Evolutionary conservation across 2,329 filamentous ascomycete genomes (phyloP).

Genomic region (Huntiella bhutanensis): DNA sequence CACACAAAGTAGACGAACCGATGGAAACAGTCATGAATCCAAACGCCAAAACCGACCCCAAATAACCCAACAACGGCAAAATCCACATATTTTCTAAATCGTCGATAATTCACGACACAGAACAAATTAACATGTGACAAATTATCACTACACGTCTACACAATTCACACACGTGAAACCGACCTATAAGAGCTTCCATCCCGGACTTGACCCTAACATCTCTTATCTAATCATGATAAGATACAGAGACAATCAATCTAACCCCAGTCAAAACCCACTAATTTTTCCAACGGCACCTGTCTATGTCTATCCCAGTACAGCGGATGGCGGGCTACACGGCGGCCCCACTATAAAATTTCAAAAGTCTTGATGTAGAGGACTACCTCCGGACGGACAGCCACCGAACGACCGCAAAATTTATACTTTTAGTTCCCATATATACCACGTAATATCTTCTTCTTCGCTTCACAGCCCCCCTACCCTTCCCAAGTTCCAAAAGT

Average conservation of each 20-base stretch:
- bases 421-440: neutral
- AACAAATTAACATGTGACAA: conserved; percentile 4
- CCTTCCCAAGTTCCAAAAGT: neutral
- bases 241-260: neutral
- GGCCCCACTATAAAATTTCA: conserved; percentile 1
- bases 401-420: no score
- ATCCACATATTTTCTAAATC: conserved; percentile 59
- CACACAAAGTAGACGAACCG: conserved; percentile 29
- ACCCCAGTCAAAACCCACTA: no score
- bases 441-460: neutral
- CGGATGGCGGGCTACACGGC: neutral
- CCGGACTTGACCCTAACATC: neutral
- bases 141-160: neutral
- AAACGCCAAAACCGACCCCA: conserved; percentile 76
- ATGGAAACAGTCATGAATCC: conserved; percentile 88
- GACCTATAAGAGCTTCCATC: neutral
- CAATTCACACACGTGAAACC: neutral
- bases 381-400: neutral
- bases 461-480: neutral
- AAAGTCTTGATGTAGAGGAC: neutral
- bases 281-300: no score
- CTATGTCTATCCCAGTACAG: neutral
- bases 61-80: conserved; percentile 74
- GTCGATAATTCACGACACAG: neutral
- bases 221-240: neutral